A percentile compares a stretch with the other conserved stretches of the same genome.
phyloP scores from a whole-genome alignment of 2,329 filamentous ascomycete species.

The Monilinia fructicola region DNA sequence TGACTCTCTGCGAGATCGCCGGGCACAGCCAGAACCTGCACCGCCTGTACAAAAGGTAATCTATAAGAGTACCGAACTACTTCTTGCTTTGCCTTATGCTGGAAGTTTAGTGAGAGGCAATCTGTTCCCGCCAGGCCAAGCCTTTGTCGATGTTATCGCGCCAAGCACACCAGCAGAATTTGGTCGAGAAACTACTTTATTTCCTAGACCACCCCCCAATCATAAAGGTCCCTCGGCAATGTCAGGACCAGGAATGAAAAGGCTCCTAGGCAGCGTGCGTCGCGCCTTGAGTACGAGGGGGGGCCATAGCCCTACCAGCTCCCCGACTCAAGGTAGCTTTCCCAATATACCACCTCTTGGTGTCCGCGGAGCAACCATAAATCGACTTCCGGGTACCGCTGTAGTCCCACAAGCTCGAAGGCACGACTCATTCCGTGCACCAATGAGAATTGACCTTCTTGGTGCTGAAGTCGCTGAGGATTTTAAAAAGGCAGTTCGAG shows the following conservation, averaged over 20 bases:
- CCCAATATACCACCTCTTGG: slow-evolving; percentile 40
- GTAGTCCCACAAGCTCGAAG: slow-evolving; percentile 57
- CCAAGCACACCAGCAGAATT: slow-evolving; percentile 49
- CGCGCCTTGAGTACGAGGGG: slow-evolving; percentile 67
- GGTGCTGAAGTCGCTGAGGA: slow-evolving; percentile 77
- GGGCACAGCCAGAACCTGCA: slow-evolving; percentile 43
- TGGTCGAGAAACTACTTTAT: slow-evolving; percentile 56
- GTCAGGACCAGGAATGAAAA: slow-evolving; percentile 77
- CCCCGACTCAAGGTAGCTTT: slow-evolving; percentile 42
- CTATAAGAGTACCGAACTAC: slow-evolving; percentile 56
- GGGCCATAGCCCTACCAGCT: slow-evolving; percentile 33
- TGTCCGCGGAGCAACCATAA: slow-evolving; percentile 51
- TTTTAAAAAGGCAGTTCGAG: slow-evolving; percentile 72
- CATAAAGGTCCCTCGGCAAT: slow-evolving; percentile 57
- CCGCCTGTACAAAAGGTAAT: slow-evolving; percentile 51
- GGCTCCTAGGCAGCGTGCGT: slow-evolving; percentile 80
- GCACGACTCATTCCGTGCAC: slow-evolving; percentile 48
- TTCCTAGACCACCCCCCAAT: slow-evolving; percentile 41
- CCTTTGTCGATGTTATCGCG: slow-evolving; percentile 69
- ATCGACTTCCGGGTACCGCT: slow-evolving; percentile 59
- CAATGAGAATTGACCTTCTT: slow-evolving; percentile 75
- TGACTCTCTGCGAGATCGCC: slow-evolving; percentile 74
- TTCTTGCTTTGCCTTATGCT: slow-evolving; percentile 66
- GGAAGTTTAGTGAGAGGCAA: slow-evolving; percentile 87
- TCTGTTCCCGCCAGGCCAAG: slow-evolving; percentile 76